Evolutionary conservation across 2,329 filamentous ascomycete genomes (phyloP).

Genomic region (Hypoxylon rubiginosum): DNA sequence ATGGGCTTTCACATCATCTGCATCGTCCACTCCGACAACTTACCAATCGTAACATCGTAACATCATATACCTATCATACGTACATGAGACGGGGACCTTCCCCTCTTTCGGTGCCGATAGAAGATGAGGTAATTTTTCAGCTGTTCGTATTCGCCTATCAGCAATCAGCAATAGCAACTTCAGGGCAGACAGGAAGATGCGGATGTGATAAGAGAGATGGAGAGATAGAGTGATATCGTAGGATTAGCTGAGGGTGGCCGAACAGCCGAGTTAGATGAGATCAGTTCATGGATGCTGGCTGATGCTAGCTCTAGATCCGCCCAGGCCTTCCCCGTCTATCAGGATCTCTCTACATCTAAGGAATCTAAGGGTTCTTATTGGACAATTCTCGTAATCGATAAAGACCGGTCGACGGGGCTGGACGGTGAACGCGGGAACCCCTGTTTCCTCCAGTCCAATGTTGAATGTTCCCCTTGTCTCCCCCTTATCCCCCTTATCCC

Average conservation of each 20-base stretch:
- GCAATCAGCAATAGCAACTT: background rate
- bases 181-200: background rate
- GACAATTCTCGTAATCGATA: constrained; percentile 42
- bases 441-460: too few relatives aligned
- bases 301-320: constrained; percentile 36
- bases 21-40: constrained; percentile 11
- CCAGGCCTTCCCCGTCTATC: constrained; percentile 30
- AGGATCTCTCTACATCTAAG: constrained; percentile 8
- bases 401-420: too few relatives aligned
- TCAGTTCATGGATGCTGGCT: constrained; percentile 18
- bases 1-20: background rate
- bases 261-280: constrained; percentile 16
- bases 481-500: background rate
- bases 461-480: constrained; percentile 25
- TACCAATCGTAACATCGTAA: background rate
- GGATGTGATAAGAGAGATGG: background rate
- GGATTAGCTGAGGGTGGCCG: background rate
- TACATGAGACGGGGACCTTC: background rate
- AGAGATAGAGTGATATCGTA: background rate
- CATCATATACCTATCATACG: background rate
- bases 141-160: constrained; percentile 8
- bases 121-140: constrained; percentile 23
- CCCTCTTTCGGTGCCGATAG: constrained; percentile 19
- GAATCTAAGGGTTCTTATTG: constrained; percentile 27
- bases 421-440: constrained; percentile 3